Percentiles rank a stretch among this genome's conserved stretches.
phyloP scores from a whole-genome alignment of 139 green algal genomes.

The Pleodorina starrii region DNA sequence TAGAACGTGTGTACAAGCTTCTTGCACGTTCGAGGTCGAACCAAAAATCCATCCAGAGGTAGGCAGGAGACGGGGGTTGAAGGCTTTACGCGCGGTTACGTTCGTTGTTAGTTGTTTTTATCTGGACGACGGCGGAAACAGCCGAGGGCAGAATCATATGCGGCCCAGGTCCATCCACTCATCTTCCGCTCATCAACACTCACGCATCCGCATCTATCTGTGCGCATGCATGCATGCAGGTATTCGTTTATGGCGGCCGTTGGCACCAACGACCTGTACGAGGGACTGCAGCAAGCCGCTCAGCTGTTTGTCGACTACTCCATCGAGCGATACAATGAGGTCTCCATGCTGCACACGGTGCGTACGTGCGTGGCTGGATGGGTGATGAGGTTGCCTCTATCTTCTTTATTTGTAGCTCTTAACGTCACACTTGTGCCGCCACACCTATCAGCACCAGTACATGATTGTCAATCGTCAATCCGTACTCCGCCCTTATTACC shows the following conservation, averaged over 20 bases:
- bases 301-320: slow-evolving; percentile 50
- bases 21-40: too few species aligned
- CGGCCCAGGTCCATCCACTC: too few species aligned
- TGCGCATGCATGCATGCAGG: not conserved
- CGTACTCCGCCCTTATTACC: not conserved
- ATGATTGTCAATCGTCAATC: not conserved
- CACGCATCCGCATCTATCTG: not conserved
- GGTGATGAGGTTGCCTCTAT: not conserved
- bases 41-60: not conserved
- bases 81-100: not conserved
- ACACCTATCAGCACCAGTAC: not conserved
- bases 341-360: slow-evolving; percentile 40
- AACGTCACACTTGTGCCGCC: not conserved
- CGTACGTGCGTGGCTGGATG: not conserved
- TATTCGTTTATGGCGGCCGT: slow-evolving; percentile 41
- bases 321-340: slow-evolving; percentile 3
- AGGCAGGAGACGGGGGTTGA: not conserved
- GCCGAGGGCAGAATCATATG: too few species aligned
- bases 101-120: not conserved
- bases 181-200: not conserved
- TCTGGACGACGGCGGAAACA: not conserved
- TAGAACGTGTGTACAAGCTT: too few species aligned
- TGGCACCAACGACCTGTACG: slow-evolving; percentile 48
- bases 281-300: slow-evolving; percentile 38
- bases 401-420: not conserved